Conservation (phyloP, 495 filamentous ascomycete genomes). For the Aspergillus mulundensis region DNA sequence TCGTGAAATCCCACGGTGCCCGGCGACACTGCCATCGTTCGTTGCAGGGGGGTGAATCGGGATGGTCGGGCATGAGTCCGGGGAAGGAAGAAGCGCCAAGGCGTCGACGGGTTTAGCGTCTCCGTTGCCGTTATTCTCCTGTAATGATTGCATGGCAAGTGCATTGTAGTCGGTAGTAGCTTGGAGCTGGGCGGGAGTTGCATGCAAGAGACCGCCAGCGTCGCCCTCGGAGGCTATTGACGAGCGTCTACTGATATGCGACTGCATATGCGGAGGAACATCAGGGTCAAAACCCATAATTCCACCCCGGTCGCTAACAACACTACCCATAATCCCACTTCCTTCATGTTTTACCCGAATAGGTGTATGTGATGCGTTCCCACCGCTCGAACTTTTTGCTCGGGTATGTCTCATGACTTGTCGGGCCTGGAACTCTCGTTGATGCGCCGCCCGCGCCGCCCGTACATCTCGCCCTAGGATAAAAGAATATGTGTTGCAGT, state of each 20-base stretch:
- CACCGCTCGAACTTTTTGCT: conserved; percentile 46
- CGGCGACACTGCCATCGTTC: conserved; percentile 57
- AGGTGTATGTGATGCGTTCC: conserved; percentile 44
- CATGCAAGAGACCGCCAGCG: conserved; percentile 36
- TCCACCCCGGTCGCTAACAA: conserved; percentile 57
- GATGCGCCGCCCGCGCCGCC: conserved; percentile 48
- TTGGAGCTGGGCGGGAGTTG: conserved; percentile 42
- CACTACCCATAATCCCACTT: conserved; percentile 45
- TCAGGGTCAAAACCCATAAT: conserved; percentile 55
- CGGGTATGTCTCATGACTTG: conserved; percentile 39
- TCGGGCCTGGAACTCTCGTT: conserved; percentile 43
- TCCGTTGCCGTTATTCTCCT: conserved; percentile 31
- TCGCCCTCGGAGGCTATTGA: conserved; percentile 44
- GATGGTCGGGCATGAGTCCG: conserved; percentile 66
- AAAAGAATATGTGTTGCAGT: conserved; percentile 64
- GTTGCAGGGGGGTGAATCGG: conserved; percentile 75
- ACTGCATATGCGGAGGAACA: conserved; percentile 38
- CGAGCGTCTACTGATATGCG: conserved; percentile 45
- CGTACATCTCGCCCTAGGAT: conserved; percentile 62
- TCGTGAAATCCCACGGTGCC: conserved; percentile 69
- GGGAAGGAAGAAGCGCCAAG: conserved; percentile 42
- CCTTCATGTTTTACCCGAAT: conserved; percentile 45
- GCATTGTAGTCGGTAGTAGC: conserved; percentile 45
- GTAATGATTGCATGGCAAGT: conserved; percentile 43
- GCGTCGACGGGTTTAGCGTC: conserved; percentile 40